Evolutionary conservation across 768 basidiomycete species (phyloP).

Genomic region (Astraeus odoratus): DNA sequence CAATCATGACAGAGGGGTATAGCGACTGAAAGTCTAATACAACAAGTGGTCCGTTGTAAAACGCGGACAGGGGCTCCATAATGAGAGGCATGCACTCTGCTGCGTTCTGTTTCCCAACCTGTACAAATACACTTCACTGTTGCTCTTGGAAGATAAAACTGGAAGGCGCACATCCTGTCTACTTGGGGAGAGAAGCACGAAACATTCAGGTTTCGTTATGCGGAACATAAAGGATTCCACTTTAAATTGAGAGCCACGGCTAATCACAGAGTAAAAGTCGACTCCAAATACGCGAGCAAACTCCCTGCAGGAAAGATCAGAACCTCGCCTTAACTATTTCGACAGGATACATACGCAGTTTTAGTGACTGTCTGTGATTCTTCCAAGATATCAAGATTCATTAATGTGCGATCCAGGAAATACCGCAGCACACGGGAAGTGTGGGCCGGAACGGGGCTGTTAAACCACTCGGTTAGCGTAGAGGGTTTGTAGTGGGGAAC

Average conservation of each 20-base stretch:
- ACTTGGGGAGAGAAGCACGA: conserved; percentile 85
- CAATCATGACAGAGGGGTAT: conserved; percentile 98
- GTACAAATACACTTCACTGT: conserved; percentile 1
- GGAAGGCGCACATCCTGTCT: conserved; percentile 61
- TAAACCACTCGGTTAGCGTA: conserved; percentile 65
- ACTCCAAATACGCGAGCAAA: conserved; percentile 97
- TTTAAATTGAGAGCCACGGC: conserved; percentile 95
- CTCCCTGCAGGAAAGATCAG: conserved; percentile 47
- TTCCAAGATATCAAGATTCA: conserved; percentile 77
- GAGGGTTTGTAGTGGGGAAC: conserved; percentile 65
- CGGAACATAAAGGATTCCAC: conserved; percentile 99
- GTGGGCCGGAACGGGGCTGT: conserved; percentile 51
- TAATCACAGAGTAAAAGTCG: conserved; percentile 93
- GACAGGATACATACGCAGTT: conserved; percentile 56
- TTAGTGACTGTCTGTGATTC: conserved; percentile 78
- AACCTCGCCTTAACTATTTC: neutral
- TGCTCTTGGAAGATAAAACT: neutral
- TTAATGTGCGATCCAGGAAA: conserved; percentile 53
- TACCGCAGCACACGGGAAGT: conserved; percentile 52
- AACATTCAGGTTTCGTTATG: conserved; percentile 92
- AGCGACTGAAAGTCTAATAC: conserved; percentile 96
- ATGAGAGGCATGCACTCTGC: conserved; percentile 94
- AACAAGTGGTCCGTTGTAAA: conserved; percentile 86
- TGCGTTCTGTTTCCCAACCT: conserved; percentile 96
- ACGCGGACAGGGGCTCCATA: conserved; percentile 90